A percentile compares a stretch with the other conserved stretches of the same genome.
These are phyloP conservation scores for Taiozyma onychis DNA, from an alignment of 1,139 yeast species.

Conservation along the genomic window DNA sequence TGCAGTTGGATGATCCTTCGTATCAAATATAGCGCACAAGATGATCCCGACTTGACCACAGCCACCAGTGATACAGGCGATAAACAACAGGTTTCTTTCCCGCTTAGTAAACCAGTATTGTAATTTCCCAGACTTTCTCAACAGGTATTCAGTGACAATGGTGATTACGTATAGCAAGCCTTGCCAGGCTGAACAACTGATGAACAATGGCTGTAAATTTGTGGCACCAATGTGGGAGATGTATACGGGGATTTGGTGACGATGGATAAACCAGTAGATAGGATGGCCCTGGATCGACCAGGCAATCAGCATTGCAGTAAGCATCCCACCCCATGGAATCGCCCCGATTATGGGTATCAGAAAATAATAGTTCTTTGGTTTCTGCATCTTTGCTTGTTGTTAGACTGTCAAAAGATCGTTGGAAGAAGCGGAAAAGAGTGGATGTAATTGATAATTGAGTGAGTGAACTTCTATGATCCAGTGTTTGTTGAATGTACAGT, in stretches of 20 bases:
- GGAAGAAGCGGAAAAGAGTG: not conserved
- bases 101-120: conserved; percentile 33
- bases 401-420: not conserved
- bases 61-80: conserved; percentile 34
- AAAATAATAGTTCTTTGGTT: conserved; percentile 28
- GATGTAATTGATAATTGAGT: not conserved
- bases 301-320: conserved; percentile 57
- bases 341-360: conserved; percentile 52
- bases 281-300: conserved; percentile 86
- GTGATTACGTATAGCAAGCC: conserved; percentile 74
- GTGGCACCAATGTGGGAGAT: conserved; percentile 87
- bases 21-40: conserved; percentile 70
- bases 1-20: conserved; percentile 49
- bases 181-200: conserved; percentile 73
- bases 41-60: conserved; percentile 76
- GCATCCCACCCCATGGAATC: conserved; percentile 73
- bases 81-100: conserved; percentile 32
- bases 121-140: conserved; percentile 22
- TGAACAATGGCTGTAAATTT: conserved; percentile 74
- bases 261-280: conserved; percentile 50
- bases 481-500: too few relatives aligned
- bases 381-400: not conserved
- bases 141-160: conserved; percentile 27
- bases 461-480: not conserved
- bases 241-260: conserved; percentile 53